Evolutionary conservation across 2,329 filamentous ascomycete species (phyloP), one percentile per base, ranked within the genome.

Genomic region (Arthrocladium fulminans): DNA sequence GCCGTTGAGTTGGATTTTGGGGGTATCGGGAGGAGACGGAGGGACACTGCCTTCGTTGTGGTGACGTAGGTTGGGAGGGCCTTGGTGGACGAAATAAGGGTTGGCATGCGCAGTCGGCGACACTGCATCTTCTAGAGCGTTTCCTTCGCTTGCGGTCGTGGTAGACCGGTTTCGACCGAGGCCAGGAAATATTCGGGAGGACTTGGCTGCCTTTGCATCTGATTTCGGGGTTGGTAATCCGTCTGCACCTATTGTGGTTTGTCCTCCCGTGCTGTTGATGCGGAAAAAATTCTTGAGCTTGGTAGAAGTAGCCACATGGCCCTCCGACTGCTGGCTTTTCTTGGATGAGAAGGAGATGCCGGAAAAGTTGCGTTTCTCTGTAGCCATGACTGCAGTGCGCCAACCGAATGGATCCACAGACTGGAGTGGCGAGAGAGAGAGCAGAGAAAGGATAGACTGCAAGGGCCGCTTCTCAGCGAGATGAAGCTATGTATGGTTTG

Each of bases 61-160:
- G 71, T 98, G 92, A 63, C 90, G 84, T 60, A 97, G 74, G 55
- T 87, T 86, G 3, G 92, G 92, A 59, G 88, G 88, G 49, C 92
- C 92, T 69, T 98, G 92, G 65, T 97, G 92, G 57, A 83, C 86
- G 67, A 97, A 98, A 70, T 98, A 98, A 15, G 92, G 92, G 65
- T 98, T 98, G 55, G 88, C 90, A 63, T 90, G 82, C 45, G 89
- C 90, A 3, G 88, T 97, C 22, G 92, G 92, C 62, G 89, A 95
- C 61, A 94, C 76, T 53, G 80, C 75, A 66, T 96, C 89, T 58
- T 96, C 90, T 56, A 96, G 76, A 50, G 84, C 80, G 63, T 96
- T 88, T 59, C 89, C 89, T 69, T 96, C 90, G 68, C 88, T 95
- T 57, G 87, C 87, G 49, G 94, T 86, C 22, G 90, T 97, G 51